These are phyloP conservation scores for Melampsora larici-populina DNA, from an alignment of 1,284 basidiomycete genomes.

Conservation along the genomic window DNA sequence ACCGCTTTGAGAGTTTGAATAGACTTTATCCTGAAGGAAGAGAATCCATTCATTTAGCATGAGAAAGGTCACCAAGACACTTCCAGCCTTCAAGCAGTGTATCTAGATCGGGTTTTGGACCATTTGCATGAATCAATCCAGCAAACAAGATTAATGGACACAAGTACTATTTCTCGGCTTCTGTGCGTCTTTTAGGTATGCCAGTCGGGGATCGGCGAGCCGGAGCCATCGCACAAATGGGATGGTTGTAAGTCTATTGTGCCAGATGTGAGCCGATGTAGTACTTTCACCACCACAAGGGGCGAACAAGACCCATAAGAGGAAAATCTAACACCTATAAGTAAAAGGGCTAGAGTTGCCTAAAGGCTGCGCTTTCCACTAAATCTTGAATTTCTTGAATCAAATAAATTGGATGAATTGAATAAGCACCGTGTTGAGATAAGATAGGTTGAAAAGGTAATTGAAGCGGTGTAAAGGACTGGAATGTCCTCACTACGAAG, in stretches of 20 bases:
- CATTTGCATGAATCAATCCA: conserved; percentile 38
- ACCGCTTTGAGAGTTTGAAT: neutral
- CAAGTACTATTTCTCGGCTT: conserved; percentile 43
- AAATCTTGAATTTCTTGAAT: too few relatives aligned
- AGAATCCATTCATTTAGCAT: conserved; percentile 38
- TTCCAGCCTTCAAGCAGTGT: conserved; percentile 41
- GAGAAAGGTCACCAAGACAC: conserved; percentile 28
- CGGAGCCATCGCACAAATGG: conserved; percentile 34
- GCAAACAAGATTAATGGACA: conserved; percentile 26
- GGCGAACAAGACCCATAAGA: too few relatives aligned
- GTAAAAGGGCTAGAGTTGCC: too few relatives aligned
- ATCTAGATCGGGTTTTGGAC: conserved; percentile 20
- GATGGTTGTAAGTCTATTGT: conserved; percentile 39
- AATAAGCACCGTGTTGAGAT: too few relatives aligned
- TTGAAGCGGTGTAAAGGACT: too few relatives aligned
- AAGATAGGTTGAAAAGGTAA: too few relatives aligned
- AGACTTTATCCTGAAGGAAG: neutral
- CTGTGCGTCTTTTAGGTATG: conserved; percentile 5
- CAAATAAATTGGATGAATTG: too few relatives aligned
- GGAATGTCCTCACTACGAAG: too few relatives aligned
- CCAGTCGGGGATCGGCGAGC: conserved; percentile 35
- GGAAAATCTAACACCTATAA: too few relatives aligned
- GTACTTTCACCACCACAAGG: too few relatives aligned
- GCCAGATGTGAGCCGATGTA: conserved; percentile 14
- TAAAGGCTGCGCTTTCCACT: too few relatives aligned